Percentiles rank a stretch among this genome's conserved stretches.
Evolutionary conservation across 352 stramenopile genomes (phyloP).

Genomic region (Phytophthora megakarya): DNA sequence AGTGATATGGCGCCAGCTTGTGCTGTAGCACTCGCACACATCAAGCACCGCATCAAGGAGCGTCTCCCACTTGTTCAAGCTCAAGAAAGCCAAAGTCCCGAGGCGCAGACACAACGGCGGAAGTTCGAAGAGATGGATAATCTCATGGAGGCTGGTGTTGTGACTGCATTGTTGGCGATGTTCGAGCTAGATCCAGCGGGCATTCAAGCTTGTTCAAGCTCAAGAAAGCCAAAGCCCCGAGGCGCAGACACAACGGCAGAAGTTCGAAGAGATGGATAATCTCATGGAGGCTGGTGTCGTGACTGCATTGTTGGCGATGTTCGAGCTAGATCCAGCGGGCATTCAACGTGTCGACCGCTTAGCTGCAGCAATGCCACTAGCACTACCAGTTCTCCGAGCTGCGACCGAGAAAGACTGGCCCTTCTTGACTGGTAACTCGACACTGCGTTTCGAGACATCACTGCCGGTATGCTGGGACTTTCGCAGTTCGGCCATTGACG

Average conservation of each 20-base stretch:
- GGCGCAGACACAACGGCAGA: conserved; percentile 8
- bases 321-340: conserved; percentile 66
- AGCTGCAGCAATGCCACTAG: conserved; percentile 53
- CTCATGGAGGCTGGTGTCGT: conserved; percentile 78
- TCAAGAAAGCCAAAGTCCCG: conserved; percentile 21
- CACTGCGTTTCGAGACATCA: conserved; percentile 45
- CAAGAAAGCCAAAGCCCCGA: conserved; percentile 24
- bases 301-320: conserved; percentile 74
- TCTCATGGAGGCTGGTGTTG: conserved; percentile 73
- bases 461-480: conserved; percentile 73
- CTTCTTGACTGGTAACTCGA: conserved; percentile 52
- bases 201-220: no score
- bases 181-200: conserved; percentile 70
- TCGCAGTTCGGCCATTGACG: conserved; percentile 72
- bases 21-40: conserved; percentile 73
- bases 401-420: conserved; percentile 52
- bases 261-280: conserved; percentile 41
- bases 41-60: conserved; percentile 77
- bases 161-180: conserved; percentile 77
- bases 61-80: conserved; percentile 25
- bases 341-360: conserved; percentile 77
- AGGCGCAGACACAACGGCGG: conserved; percentile 11
- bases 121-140: conserved; percentile 42
- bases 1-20: conserved; percentile 71
- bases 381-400: conserved; percentile 44